Percentiles rank a stretch among this genome's conserved stretches.
phyloP scores from a whole-genome alignment of 1,139 yeast genomes.

The Geotrichum australiense region DNA sequence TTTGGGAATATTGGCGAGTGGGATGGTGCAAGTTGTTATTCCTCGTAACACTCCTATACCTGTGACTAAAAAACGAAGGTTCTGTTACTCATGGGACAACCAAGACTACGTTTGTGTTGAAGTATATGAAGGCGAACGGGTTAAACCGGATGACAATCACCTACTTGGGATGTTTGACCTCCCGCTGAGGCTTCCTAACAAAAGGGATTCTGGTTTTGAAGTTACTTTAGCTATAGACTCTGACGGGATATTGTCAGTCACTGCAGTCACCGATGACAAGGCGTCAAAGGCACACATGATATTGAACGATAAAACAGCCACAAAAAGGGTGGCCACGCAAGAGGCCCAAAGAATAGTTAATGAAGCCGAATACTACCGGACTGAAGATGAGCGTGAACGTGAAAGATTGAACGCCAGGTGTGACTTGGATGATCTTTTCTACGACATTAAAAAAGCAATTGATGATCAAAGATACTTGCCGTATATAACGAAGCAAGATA shows the following conservation, averaged over 20 bases:
- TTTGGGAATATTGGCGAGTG: constrained; percentile 94
- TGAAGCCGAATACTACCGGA: constrained; percentile 85
- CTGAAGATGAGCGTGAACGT: no score
- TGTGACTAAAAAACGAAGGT: constrained; percentile 91
- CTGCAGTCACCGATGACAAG: constrained; percentile 93
- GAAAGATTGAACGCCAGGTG: no score
- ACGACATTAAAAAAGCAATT: not conserved
- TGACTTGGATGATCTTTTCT: no score
- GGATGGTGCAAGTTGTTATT: constrained; percentile 94
- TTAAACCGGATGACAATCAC: constrained; percentile 92
- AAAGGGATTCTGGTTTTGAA: constrained; percentile 97
- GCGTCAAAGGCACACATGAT: constrained; percentile 95
- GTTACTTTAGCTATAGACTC: constrained; percentile 93
- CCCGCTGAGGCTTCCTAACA: constrained; percentile 94
- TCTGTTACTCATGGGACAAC: constrained; percentile 95
- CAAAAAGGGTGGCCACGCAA: constrained; percentile 89
- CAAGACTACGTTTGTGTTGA: constrained; percentile 96
- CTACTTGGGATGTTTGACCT: constrained; percentile 92
- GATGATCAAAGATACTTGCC: no score
- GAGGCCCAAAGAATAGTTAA: constrained; percentile 92
- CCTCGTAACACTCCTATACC: constrained; percentile 97
- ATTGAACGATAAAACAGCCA: constrained; percentile 91
- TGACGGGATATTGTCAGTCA: constrained; percentile 89
- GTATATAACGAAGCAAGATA: no score
- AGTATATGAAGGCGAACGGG: constrained; percentile 96